Evolutionary conservation across 371 early-diverging fungal species (phyloP), one percentile per base, ranked within the genome.

Genomic region (Massospora cicadina): DNA sequence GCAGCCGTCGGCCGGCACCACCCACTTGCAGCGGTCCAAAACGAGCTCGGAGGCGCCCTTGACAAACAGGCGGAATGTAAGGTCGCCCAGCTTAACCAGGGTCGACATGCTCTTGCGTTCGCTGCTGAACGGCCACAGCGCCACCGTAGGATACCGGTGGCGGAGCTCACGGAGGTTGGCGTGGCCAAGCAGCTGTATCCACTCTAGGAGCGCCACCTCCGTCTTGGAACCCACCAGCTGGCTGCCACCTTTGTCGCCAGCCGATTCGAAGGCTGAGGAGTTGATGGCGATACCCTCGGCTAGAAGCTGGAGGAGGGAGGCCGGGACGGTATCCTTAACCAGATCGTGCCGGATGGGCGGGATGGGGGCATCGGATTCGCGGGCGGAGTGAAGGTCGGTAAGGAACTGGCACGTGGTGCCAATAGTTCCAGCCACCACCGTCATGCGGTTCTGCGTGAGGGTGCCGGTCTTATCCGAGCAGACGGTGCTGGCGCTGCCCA

Each of bases 381-480:
- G 25, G 24, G 21, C 2, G 17, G 10, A 21, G 12, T 63, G 13
- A 10, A 55, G 23, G 17, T 26, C 43, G 5, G 2, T 54, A 2
- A 63, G 3, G 55, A 63, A 63, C 29, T 63, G 63, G 12, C 13
- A 24, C 13, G 63, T 27, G 17, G 27, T 54, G 27, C 63, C 63
- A 71, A 69, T 60, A 66, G 60, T 79, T 13, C 83, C 87, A 7
- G 81, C 82, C 0, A 91, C 93, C 3, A 91, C 87, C 0, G 88
- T 83, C 93, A 94, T 92, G 25, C 79, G 78, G 74, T 95, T 93
- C 65, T 88, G 86, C 0, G 92, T 93, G 23, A 93, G 72, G 2
- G 92, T 93, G 23, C 93, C 93, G 2, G 92, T 91, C 70, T 92
- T 91, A 71, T 95, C 93, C 13, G 88, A 86, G 70, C 93, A 92